Conservation (phyloP, 2,329 filamentous ascomycete species). For the Claviceps cyperi region DNA sequence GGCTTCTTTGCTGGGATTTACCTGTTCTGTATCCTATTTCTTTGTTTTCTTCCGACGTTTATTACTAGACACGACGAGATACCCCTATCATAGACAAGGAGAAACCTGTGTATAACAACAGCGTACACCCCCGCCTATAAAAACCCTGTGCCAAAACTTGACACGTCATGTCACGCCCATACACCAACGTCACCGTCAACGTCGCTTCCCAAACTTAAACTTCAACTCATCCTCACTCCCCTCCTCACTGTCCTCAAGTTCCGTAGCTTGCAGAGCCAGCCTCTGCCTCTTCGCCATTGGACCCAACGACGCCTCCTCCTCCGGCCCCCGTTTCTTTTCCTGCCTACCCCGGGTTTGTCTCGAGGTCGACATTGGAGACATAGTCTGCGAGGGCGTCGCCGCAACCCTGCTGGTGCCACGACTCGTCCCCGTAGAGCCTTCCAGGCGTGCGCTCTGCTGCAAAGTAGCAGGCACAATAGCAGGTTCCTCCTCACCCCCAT, state of each 20-base stretch:
- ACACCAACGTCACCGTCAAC: constrained; percentile 17
- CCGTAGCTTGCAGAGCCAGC: constrained; percentile 20
- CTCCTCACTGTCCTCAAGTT: constrained; percentile 27
- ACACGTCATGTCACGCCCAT: too few relatives aligned
- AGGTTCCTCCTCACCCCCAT: constrained; percentile 3
- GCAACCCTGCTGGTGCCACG: constrained; percentile 9
- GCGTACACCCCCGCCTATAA: not conserved
- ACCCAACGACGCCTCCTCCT: constrained; percentile 14
- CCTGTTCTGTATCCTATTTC: not conserved
- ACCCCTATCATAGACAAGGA: constrained; percentile 3
- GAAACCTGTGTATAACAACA: not conserved
- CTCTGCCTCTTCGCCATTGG: constrained; percentile 19
- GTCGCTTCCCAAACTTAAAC: constrained; percentile 40
- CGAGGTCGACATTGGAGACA: constrained; percentile 14
- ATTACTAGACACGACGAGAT: constrained; percentile 2
- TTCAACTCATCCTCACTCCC: constrained; percentile 43
- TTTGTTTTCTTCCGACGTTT: not conserved
- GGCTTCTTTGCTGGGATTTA: not conserved
- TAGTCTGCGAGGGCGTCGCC: constrained; percentile 16
- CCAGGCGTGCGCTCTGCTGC: constrained; percentile 1
- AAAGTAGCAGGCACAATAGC: not conserved
- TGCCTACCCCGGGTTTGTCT: constrained; percentile 9
- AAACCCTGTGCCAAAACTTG: not conserved
- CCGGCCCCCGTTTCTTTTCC: constrained; percentile 20
- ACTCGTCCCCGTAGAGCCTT: constrained; percentile 10